Evolutionary conservation across 352 stramenopile species (phyloP), one percentile per base, ranked within the genome.

Genomic region (Hyaloperonospora brassicae): DNA sequence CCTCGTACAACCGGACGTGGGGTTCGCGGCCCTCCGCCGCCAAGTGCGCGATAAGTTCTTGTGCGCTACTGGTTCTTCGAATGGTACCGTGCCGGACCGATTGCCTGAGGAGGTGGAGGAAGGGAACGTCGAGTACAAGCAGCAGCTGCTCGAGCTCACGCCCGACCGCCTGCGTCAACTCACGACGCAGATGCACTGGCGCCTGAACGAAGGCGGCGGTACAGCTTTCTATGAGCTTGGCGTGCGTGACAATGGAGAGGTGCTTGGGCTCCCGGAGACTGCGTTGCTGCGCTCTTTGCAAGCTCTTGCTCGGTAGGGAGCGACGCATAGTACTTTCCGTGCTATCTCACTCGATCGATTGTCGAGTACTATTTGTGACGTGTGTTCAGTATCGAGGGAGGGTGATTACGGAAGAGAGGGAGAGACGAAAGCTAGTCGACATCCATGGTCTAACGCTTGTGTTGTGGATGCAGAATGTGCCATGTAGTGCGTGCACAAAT

Each of bases 101-200:
- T 60, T 93, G 24, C 72, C 79, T 10, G 68, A 78, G 35, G 87
- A 96, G 57, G 69, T 95, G 44, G 87, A 96, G 61, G 83, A 95
- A 57, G 87, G 87, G 22, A 95, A 93, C 59, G 72, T 95, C 46
- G 87, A 96, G 75, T 95, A 96, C 66, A 96, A 96, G 68, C 75
- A 89, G 46, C 83, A 94, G 66, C 68, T 96, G 34, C 68, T 89
- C n/a, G 70, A 86, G 45, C 75, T 75, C 1, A 57, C 77, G 7
- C 61, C 78, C 42, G 86, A 91, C 27, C 73, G 86, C 7, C 55
- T 95, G 14, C 78, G 84, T 54, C 87, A 96, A 61, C 65, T 96
- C 46, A 89, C 80, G 46, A 96, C 87, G 31, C 87, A 96, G 66
- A 69, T 96, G 61, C 84, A 95, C 59, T 96, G 84, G 84, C 78